Percentiles rank a stretch among this genome's conserved stretches.
Conservation (phyloP, 768 basidiomycete genomes). For the Leccinellum luteum region DNA sequence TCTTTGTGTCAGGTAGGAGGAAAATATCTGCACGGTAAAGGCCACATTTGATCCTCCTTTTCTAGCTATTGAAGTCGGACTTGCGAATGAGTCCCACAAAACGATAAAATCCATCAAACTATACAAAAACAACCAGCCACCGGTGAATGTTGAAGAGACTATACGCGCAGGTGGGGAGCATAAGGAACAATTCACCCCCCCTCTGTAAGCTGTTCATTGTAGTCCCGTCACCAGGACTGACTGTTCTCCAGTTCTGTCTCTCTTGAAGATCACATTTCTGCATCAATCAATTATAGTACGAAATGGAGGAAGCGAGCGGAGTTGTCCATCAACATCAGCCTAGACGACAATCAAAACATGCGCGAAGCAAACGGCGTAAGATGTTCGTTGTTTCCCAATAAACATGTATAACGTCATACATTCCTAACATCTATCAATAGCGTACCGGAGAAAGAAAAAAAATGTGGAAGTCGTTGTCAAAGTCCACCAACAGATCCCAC, state of each 20-base stretch:
- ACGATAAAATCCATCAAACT: constrained; percentile 4
- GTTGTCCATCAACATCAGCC: neutral
- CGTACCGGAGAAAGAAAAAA: constrained; percentile 7
- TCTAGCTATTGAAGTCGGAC: neutral
- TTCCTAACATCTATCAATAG: neutral
- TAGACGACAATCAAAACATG: neutral
- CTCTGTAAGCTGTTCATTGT: constrained; percentile 6
- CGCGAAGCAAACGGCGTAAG: neutral
- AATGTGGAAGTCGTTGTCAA: constrained; percentile 9
- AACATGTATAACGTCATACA: no score
- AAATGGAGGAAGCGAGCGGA: neutral
- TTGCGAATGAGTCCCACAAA: constrained; percentile 8
- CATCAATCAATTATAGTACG: neutral
- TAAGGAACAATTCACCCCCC: neutral
- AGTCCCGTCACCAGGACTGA: neutral
- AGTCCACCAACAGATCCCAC: neutral
- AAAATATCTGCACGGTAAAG: neutral
- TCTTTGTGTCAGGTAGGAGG: neutral
- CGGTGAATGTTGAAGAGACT: neutral
- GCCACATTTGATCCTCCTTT: neutral
- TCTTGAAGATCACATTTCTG: neutral
- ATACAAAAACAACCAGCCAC: neutral
- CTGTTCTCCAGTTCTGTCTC: neutral
- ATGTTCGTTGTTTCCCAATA: constrained; percentile 1
- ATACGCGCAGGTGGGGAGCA: neutral